Conservation (phyloP, 148 eudicot genomes). For the Chenopodium quinoa region DNA sequence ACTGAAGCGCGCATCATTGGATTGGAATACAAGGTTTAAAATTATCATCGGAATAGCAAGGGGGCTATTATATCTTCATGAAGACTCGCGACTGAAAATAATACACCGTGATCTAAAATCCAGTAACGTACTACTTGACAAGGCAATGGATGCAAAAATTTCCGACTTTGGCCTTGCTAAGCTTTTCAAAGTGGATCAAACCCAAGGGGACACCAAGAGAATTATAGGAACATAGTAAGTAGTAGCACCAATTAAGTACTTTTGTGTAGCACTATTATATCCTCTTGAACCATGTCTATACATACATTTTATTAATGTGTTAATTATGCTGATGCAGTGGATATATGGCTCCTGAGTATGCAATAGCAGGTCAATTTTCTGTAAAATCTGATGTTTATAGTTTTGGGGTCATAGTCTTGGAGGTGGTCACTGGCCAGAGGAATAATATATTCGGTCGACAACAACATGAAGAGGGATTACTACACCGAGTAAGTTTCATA, state of each 20-base stretch:
- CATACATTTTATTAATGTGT: background rate
- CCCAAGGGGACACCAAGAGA: conserved; percentile 9
- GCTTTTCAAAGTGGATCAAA: conserved; percentile 19
- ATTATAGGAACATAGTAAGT: conserved; percentile 25
- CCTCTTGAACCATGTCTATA: too few relatives aligned
- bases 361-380: conserved; percentile 23
- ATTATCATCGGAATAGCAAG: conserved; percentile 9
- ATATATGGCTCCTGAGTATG: conserved; percentile 15
- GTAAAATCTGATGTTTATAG: conserved; percentile 34
- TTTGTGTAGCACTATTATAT: too few relatives aligned
- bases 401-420: conserved; percentile 31
- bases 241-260: too few relatives aligned
- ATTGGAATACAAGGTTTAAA: conserved; percentile 10
- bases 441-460: background rate
- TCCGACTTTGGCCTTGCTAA: conserved; percentile 27
- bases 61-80: conserved; percentile 12
- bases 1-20: background rate
- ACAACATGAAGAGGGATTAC: conserved; percentile 13
- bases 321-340: conserved; percentile 14
- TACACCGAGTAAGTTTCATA: conserved; percentile 16
- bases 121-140: conserved; percentile 22
- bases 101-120: conserved; percentile 27
- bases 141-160: conserved; percentile 25
- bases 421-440: conserved; percentile 26
- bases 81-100: conserved; percentile 24